Evolutionary conservation across 2,329 filamentous ascomycete genomes (phyloP), one percentile per base, ranked within the genome.

Genomic region (Epichloe sp.): DNA sequence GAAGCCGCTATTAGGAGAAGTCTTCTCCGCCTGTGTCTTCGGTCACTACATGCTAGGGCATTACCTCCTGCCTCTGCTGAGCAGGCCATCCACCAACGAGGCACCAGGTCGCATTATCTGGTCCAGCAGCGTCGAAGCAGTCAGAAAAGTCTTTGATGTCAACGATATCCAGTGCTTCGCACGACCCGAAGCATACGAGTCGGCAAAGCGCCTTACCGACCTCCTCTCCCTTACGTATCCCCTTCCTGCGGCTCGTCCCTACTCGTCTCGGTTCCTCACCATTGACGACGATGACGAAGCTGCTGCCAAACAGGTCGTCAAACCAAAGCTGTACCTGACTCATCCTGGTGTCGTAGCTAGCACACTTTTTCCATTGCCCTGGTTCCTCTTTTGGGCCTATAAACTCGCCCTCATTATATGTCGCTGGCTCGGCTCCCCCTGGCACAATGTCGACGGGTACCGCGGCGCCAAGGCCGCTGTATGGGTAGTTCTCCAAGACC

Each of bases 1-100:
- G 3, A 63, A 66, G 55, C 82, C 84, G 0, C 69, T 72, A 5
- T 71, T 98, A 0, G 90, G 88, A 3, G 77, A 88, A 57, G 81
- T 95, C 17, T 98, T 97, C 65, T 85, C 84, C 64, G 85, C 91
- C 47, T 97, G 97, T 63, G 78, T 95, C 34, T 97, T 98, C 63
- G 93, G 93, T 0, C 93, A 98, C 70, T 97, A 98, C 65, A 71
- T 96, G 61, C 80, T 98, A 23, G 80, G 80, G 15, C 90, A 95
- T 65, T 81, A 84, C 62, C 76, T 97, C 11, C 76, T 85, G 57
- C 85, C 88, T 0, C 72, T 96, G 11, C 76, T 98, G 58, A 70
- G 72, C 59, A 71, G 79, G 48, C 62, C 62, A 15, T 61, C 67
- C 15, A 56, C 67, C 52, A 56, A 67, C 40, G 62, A 71, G 4